These are phyloP conservation scores for Marasmius oreades DNA, from an alignment of 1,284 basidiomycete species.

Conservation along the genomic window DNA sequence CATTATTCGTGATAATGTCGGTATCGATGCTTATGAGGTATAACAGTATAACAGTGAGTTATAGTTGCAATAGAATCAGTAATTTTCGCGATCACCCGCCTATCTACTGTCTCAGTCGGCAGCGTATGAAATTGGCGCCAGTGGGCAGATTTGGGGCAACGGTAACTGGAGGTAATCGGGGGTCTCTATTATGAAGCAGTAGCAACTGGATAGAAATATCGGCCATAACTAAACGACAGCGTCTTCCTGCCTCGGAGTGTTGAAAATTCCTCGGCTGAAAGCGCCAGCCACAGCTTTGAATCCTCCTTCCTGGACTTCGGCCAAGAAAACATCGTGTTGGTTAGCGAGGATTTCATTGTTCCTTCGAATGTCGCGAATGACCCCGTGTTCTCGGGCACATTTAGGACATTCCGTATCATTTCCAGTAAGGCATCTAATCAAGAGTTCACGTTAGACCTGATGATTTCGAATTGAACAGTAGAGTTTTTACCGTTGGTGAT, in stretches of 20 bases:
- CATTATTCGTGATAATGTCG: too few species aligned
- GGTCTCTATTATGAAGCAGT: too few species aligned
- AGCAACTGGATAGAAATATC: too few species aligned
- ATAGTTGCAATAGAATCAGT: too few species aligned
- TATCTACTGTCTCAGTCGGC: too few species aligned
- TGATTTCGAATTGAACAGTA: constrained; percentile 13
- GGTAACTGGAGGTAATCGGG: too few species aligned
- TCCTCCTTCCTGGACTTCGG: constrained; percentile 82
- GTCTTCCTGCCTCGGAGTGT: constrained; percentile 34
- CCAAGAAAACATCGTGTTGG: constrained; percentile 86
- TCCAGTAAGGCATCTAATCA: constrained; percentile 74
- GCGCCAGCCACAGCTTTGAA: constrained; percentile 80
- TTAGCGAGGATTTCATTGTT: constrained; percentile 82
- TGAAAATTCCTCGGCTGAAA: constrained; percentile 75
- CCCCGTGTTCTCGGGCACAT: constrained; percentile 83
- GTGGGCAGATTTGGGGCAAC: too few species aligned
- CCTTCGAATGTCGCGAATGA: constrained; percentile 83
- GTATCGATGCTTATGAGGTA: too few species aligned
- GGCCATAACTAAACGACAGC: constrained; percentile 15
- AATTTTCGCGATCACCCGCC: too few species aligned
- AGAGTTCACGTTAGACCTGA: background rate
- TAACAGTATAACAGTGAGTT: too few species aligned
- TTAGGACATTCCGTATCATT: constrained; percentile 87
- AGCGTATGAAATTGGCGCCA: too few species aligned
- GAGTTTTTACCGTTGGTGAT: constrained; percentile 77